Base-by-base conservation (phyloP, 148 eudicot genomes). In the Gaultheria prostrata region DNA sequence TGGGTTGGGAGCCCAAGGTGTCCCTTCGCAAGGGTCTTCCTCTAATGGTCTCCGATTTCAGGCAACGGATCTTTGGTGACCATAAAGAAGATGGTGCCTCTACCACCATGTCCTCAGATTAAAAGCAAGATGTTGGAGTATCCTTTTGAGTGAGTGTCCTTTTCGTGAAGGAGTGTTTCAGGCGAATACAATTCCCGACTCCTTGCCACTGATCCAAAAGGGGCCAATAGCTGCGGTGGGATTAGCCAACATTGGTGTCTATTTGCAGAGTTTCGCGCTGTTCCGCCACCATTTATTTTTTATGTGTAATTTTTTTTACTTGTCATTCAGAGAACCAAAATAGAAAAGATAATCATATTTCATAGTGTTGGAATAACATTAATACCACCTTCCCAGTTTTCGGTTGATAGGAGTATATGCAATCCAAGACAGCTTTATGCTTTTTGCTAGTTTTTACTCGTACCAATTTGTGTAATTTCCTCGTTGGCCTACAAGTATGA, bases 1-100 rank as follows among this genome's bases (percentile, higher is more conserved):
- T 97, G 1, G 98, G 98, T 1, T 97, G 98, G 99, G 98, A 97
- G 84, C 99, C 99, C 24, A 97, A 95, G 87, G 90, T 97, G 51
- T 63, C 95, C 3, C 95, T 97, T 46, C 90, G 85, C 49, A 89
- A 97, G 82, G 99, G 99, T 85, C 96, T 97, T 4, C 99, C 99
- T 12, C 87, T 92, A 84, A 97, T 94, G 99, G 96, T 93, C 43
- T 80, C 92, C 0, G 98, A 97, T 84, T 97, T 94, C 86, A 91
- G 98, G 90, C 90, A 92, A 87, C 91, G 98, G 6, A 86, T 96
- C 81, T 94, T 96, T n/a, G 97, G 98, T 15, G 98, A 96, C 84
- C 98, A 93, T 79, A 93, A 96, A 82, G 89, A 87, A 78, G 89
- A 83, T 15, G 88, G 89, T 75, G 61, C 76, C 3, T 24, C 79